Base-by-base conservation (phyloP, 2,329 filamentous ascomycete genomes). In the Calcarisporium arbuscula region DNA sequence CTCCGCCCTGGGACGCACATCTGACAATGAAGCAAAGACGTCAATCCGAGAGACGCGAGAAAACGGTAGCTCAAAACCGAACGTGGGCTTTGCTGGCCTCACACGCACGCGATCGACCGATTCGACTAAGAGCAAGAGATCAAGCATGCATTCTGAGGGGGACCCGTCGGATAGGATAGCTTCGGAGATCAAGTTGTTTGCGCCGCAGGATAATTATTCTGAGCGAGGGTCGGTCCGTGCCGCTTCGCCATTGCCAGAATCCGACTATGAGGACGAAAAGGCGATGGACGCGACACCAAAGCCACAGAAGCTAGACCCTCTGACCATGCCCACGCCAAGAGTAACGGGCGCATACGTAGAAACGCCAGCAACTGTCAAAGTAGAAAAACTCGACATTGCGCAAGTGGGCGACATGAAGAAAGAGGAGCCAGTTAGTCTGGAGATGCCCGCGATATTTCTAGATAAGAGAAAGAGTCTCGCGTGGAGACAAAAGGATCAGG, bases 121-220 rank as follows among this genome's bases (percentile, higher is more conserved):
- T 30, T 32, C 70, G 27, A 46, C 57, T 32, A 62, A 60, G 43
- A 65, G 66, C 44, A 74, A 73, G 52, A 58, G 61, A 36, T 63
- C 61, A 22, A 72, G 67, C 49, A 53, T 63, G 47, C 57, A 64
- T 38, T 75, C 72, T 1, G 72, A 77, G 36, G 48, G 56, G 11
- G 74, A 77, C 40, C 72, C 74, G 5, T 70, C 65, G 2, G 72
- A 72, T 44, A 69, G 73, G 28, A 75, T 77, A 32, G 65, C 73
- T 45, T 68, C 62, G 8, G 74, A 78, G 52, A 66, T 68, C 56
- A 68, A 65, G 31, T 60, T 78, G 8, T 78, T 78, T 50, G 74
- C 70, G 11, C 68, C 65, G 1, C 46, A 55, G 12, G 72, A 77
- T 20, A 72, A 69, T 40, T 63, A 73, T 27, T 78, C 74, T 2